Evolutionary conservation across 768 basidiomycete species (phyloP), one percentile per base, ranked within the genome.

Genomic region (Cubamyces lactineus): DNA sequence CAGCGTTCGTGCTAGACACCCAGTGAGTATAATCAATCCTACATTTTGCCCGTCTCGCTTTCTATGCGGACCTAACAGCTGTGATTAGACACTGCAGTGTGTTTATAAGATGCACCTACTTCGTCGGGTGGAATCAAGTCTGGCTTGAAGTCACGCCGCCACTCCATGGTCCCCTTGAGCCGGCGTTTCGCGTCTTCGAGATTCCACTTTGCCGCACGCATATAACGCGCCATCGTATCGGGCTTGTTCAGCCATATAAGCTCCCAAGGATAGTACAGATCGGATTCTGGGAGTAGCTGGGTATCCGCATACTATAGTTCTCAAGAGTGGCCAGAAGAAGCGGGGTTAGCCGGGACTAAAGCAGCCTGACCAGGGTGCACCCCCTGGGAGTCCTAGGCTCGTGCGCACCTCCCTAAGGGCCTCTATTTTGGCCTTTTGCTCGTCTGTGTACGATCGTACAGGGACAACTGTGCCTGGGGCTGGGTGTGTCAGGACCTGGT

Each of bases 41-140:
- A 93, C 93, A 96, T 94, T 75, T 96, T 96, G 16, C 92, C 93
- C 0, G 90, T 91, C 75, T 91, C 85, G 53, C 87, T 85, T 72
- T 94, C 93, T 38, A 89, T 82, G 67, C 84, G 85, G 65, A 91
- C 86, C 78, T 79, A 42, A 28, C 4, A 28, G 28, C 28, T 28
- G 28, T 7, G 7, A 28, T 28, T 28, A 28, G 3, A 28, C 28
- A 28, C n/a, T n/a, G n/a, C n/a, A n/a, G n/a, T n/a, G n/a, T n/a
- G n/a, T n/a, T n/a, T n/a, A n/a, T n/a, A n/a, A n/a, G n/a, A 28
- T 28, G 28, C 28, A 28, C 28, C 28, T 7, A 28, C 28, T 66
- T 94, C 92, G 45, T 87, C 89, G 3, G 92, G 92, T 4, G 81
- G 79, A 60, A 95, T 94, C 21, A 95, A 76, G 54, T 96, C 93